These are phyloP conservation scores for Fusarium tjaetaba DNA, from an alignment of 2,329 filamentous ascomycete species.

Conservation along the genomic window DNA sequence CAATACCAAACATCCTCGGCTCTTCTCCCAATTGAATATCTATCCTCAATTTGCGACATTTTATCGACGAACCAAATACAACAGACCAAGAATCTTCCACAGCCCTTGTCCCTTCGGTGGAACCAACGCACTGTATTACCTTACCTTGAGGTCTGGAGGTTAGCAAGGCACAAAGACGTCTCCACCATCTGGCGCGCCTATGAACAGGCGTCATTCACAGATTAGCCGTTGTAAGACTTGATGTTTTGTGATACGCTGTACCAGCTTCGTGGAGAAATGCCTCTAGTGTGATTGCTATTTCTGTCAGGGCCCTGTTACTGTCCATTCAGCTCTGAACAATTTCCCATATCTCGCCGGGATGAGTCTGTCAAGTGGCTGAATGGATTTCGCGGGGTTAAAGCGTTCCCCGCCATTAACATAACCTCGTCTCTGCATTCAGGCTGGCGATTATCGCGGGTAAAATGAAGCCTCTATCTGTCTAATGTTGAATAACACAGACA, in stretches of 20 bases:
- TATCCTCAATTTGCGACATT: constrained; percentile 29
- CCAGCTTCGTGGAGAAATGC: constrained; percentile 2
- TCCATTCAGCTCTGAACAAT: constrained; percentile 15
- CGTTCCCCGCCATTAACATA: constrained; percentile 10
- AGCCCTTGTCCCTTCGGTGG: constrained; percentile 26
- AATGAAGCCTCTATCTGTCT: not conserved
- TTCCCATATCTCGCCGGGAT: not conserved
- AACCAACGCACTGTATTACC: constrained; percentile 6
- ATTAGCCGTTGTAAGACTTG: constrained; percentile 24
- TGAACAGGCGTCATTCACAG: constrained; percentile 10
- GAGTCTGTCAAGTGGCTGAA: constrained; percentile 1
- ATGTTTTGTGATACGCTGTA: constrained; percentile 1
- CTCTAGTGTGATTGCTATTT: not conserved
- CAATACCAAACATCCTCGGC: constrained; percentile 15
- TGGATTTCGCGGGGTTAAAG: constrained; percentile 15
- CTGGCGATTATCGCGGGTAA: constrained; percentile 17
- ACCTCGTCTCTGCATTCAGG: constrained; percentile 3
- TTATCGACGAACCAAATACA: constrained; percentile 28
- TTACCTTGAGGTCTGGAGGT: constrained; percentile 1
- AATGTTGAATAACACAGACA: not conserved
- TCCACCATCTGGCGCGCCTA: constrained; percentile 33
- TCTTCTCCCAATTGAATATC: constrained; percentile 7
- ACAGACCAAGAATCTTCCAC: constrained; percentile 9
- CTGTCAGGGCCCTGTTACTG: constrained; percentile 7
- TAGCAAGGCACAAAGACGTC: constrained; percentile 25